Conservation (phyloP, 768 basidiomycete genomes). For the Nidularia pulvinata region DNA sequence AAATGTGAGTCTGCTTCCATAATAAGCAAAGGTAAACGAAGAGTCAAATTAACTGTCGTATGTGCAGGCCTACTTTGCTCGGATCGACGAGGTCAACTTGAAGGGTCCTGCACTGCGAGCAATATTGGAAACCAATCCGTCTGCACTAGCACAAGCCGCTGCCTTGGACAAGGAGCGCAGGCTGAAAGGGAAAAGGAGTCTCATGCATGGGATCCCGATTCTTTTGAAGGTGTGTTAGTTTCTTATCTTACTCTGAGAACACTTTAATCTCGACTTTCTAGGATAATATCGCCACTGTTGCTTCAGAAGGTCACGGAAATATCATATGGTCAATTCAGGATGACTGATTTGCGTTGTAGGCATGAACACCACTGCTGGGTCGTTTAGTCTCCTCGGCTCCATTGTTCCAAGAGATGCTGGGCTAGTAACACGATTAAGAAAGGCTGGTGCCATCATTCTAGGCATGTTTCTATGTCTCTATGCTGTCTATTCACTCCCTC, state of each 20-base stretch:
- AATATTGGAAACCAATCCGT: slow-evolving; percentile 55
- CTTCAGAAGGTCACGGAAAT: slow-evolving; percentile 30
- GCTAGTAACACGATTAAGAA: slow-evolving; percentile 37
- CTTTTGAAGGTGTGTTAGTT: too few relatives aligned
- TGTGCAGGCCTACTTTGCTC: slow-evolving; percentile 58
- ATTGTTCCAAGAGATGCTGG: slow-evolving; percentile 44
- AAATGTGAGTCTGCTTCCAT: slow-evolving; percentile 32
- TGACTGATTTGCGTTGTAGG: slow-evolving; percentile 17
- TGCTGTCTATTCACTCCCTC: not conserved
- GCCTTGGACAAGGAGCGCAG: slow-evolving; percentile 46
- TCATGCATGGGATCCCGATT: slow-evolving; percentile 53
- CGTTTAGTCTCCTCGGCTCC: slow-evolving; percentile 37
- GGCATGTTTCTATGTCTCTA: slow-evolving; percentile 20
- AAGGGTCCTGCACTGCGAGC: slow-evolving; percentile 57
- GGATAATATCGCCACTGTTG: slow-evolving; percentile 47
- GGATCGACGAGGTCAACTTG: slow-evolving; percentile 73
- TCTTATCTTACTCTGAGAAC: too few relatives aligned
- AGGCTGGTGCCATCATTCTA: slow-evolving; percentile 42
- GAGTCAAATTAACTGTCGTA: not conserved
- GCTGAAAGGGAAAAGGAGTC: slow-evolving; percentile 37
- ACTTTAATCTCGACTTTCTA: too few relatives aligned
- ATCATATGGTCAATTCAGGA: not conserved
- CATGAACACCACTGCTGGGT: slow-evolving; percentile 46
- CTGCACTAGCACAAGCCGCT: slow-evolving; percentile 51
- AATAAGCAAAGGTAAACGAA: not conserved